A percentile compares a stretch with the other conserved stretches of the same genome.
Evolutionary conservation across 2,329 filamentous ascomycete genomes (phyloP).

Genomic region (Nemania sp.): DNA sequence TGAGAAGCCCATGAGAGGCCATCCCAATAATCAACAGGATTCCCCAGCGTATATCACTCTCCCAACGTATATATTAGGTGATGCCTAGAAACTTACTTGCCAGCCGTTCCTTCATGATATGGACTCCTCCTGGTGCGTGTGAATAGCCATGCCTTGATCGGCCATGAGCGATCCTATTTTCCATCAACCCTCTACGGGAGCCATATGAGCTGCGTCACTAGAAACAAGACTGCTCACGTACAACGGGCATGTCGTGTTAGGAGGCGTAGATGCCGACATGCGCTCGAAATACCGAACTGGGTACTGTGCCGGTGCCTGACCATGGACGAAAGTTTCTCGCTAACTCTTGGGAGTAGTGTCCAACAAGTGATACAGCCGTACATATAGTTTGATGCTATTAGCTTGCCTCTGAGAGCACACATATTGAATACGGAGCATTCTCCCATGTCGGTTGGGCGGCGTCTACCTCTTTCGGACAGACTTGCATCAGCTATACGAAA

Average conservation of each 20-base stretch:
- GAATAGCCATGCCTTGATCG: not conserved
- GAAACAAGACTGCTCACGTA: not conserved
- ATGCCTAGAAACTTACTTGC: not conserved
- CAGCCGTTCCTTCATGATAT: not conserved
- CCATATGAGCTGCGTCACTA: not conserved
- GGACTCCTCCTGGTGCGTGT: not conserved
- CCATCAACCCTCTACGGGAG: not conserved
- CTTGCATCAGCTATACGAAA: not conserved
- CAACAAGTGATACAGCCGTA: not conserved
- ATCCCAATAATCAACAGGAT: not conserved
- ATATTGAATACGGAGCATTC: not conserved
- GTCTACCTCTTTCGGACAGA: not conserved
- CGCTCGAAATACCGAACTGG: not conserved
- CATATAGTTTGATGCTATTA: not conserved
- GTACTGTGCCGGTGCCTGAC: not conserved
- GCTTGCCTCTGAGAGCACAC: too few relatives aligned
- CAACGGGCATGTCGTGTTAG: not conserved
- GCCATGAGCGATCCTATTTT: not conserved
- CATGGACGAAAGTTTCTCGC: not conserved
- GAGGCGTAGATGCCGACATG: not conserved
- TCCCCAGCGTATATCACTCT: not conserved
- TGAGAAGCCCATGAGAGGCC: not conserved
- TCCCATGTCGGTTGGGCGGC: not conserved
- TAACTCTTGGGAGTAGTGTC: not conserved
- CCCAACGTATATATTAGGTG: not conserved